Evolutionary conservation across 805 yeast genomes (phyloP).

Genomic region (Candida broadrunensis): DNA sequence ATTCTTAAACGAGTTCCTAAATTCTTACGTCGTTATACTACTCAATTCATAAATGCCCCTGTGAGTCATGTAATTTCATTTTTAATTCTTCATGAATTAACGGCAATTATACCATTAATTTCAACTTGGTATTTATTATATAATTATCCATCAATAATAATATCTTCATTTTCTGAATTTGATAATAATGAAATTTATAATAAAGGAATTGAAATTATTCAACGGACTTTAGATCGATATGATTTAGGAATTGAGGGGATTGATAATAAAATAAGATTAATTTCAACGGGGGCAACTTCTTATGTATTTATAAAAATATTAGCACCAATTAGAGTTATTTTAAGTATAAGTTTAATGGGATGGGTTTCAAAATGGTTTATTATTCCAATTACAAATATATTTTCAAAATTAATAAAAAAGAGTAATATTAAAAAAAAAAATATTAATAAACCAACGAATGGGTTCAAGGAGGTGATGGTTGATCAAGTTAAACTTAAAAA

Average conservation of each 20-base stretch:
- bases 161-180: conserved; percentile 59
- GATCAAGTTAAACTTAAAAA: conserved; percentile 13
- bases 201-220: conserved; percentile 57
- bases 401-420: conserved; percentile 1
- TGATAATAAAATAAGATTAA: conserved; percentile 50
- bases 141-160: conserved; percentile 49
- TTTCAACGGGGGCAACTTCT: conserved; percentile 74
- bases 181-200: background rate
- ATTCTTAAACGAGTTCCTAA: conserved; percentile 43
- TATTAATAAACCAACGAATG: background rate
- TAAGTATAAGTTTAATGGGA: conserved; percentile 55
- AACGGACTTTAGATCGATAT: conserved; percentile 42
- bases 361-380: conserved; percentile 52
- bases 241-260: conserved; percentile 34
- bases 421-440: background rate
- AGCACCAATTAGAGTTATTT: conserved; percentile 51
- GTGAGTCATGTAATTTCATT: conserved; percentile 62
- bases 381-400: conserved; percentile 36
- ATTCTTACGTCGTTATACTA: conserved; percentile 48
- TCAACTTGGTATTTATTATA: conserved; percentile 68
- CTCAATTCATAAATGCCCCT: conserved; percentile 52
- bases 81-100: conserved; percentile 65
- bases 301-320: conserved; percentile 64
- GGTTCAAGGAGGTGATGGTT: too few species aligned
- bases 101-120: conserved; percentile 70